Conservation (phyloP, 805 yeast species). For the Wickerhamomyces sydowiorum region DNA sequence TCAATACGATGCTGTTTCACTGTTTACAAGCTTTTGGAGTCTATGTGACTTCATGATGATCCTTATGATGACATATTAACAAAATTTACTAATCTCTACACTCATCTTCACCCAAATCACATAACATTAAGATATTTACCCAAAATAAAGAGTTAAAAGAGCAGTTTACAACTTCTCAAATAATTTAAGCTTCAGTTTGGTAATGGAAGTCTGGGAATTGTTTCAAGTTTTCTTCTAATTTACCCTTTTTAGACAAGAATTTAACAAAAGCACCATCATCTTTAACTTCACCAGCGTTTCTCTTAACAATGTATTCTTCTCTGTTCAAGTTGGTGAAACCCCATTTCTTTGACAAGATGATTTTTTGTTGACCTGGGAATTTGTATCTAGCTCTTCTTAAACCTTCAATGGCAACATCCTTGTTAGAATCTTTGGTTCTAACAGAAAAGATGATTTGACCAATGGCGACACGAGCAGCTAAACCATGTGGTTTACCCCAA, state of each 20-base stretch:
- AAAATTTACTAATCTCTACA: too few relatives aligned
- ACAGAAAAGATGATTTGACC: constrained; percentile 98
- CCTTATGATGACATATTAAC: too few relatives aligned
- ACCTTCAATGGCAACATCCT: constrained; percentile 97
- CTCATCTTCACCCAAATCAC: background rate
- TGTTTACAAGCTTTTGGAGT: too few relatives aligned
- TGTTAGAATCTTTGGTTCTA: constrained; percentile 98
- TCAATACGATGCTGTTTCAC: too few relatives aligned
- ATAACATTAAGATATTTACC: background rate
- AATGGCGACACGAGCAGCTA: constrained; percentile 98
- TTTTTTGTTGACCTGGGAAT: constrained; percentile 99
- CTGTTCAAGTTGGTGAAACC: constrained; percentile 99
- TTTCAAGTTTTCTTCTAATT: constrained; percentile 83
- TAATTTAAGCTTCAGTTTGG: constrained; percentile 33
- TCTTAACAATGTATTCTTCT: constrained; percentile 89
- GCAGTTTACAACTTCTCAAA: background rate
- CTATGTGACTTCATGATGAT: too few relatives aligned
- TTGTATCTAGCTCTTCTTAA: constrained; percentile 99
- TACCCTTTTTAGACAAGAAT: constrained; percentile 96
- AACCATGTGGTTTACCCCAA: constrained; percentile 99
- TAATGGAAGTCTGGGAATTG: constrained; percentile 81
- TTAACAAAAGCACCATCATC: constrained; percentile 99
- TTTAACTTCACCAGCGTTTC: constrained; percentile 96
- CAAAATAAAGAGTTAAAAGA: background rate
- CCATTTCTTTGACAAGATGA: constrained; percentile 99